Base-by-base conservation (phyloP, 176 grass and related monocot species). In the Zoysia japonica region DNA sequence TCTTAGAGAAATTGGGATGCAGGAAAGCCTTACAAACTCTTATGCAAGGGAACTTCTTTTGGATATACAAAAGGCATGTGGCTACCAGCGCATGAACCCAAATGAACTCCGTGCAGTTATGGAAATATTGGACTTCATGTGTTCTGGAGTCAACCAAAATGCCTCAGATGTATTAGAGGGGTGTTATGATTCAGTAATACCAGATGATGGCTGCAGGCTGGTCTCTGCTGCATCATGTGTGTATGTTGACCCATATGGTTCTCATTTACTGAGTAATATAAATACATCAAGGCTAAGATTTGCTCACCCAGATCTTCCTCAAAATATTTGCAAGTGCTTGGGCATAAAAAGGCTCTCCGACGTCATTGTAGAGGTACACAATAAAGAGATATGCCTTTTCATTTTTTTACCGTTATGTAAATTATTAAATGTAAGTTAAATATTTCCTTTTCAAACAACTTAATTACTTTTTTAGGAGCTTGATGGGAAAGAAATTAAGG, bases 181-280 rank as follows among this genome's bases (percentile, higher is more conserved):
- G 52, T 19, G 66, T 78, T 85, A 89, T 82, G 89, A 92, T 83
- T 81, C 87, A 40, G 89, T 97, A 78, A 86, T 97, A 89, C 95
- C 95, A 46, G 95, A 97, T 87, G 95, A 97, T 83, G 95, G 95
- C 81, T 94, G 95, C 83, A 88, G 95, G 74, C 95, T 97, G 86
- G 95, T 97, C 57, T 85, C 83, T 72, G 95, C 83, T 71, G 59
- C 77, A 83, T 97, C 91, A 61, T 97, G 95, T 85, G 95, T 97
- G 20, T 92, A 89, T 94, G 82, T 94, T 85, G 95, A 97, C 74
- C 85, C 74, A 63, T 89, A 86, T 87, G 88, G 92, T 82, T 92
- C 87, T 47, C 85, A 82, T 68, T 80, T 94, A 71, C 62, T 97
- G 74, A 82, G 75, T 83, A 92, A 88, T 81, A 89, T 94, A 77